Base-by-base conservation (phyloP, 2,329 filamentous ascomycete genomes). In the Monilinia polystroma region DNA sequence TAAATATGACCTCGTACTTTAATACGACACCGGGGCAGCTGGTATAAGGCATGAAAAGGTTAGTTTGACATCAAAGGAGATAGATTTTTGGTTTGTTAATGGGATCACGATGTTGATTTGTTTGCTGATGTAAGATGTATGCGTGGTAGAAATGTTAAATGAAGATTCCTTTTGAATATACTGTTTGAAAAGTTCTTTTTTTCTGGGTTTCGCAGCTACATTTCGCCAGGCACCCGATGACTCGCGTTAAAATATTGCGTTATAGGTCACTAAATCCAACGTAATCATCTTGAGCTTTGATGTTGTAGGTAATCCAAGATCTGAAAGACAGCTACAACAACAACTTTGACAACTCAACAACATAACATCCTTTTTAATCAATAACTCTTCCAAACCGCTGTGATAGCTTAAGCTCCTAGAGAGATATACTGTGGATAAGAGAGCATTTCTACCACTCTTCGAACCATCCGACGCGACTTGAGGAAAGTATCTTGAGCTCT, bases 291-390 rank as follows among this genome's bases (percentile, higher is more conserved):
- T 66, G 56, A 62, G 64, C 64, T 66, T 60, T 38, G 45, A 47
- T 66, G 64, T 53, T 60, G 63, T 66, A 53, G 43, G 63, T 58
- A 65, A 66, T 60, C 54, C 38, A 35, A 66, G 55, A 66, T 53
- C 47, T 60, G 41, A 38, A 52, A 59, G 35, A 66, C 56, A 60
- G 56, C 64, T 60, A 66, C 55, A 53, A 53, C 64, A 66, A 60
- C 43, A 43, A 41, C 23, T 43, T 49, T 59, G 23, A 52, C 43
- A 65, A 49, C 63, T 59, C 63, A 59, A 59, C 54, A 41, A 65
- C 26, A 52, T 47, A 38, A n/a, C 43, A 16, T 43, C 18, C 45
- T 41, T 58, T 52, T 59, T 59, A 52, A 52, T 59, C 63, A 52
- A 49, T 32, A 65, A 26, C 54, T 4, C 45, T 49, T 43, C n/a